These are phyloP conservation scores for Verticillium longisporum DNA, from an alignment of 2,329 filamentous ascomycete genomes.

Conservation along the genomic window DNA sequence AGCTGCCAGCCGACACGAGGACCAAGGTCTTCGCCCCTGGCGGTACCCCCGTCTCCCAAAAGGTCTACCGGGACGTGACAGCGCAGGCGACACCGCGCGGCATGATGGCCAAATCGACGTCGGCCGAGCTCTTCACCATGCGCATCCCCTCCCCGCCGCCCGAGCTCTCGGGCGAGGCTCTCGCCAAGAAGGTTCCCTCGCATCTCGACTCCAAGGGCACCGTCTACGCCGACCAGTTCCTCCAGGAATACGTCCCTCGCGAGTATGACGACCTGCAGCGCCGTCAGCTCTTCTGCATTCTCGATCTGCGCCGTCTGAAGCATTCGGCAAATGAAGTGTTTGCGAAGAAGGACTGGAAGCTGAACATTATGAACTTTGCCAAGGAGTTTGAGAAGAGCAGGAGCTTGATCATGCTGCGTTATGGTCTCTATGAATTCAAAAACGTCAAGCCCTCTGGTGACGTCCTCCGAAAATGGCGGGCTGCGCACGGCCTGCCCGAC, in stretches of 20 bases:
- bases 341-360: slow-evolving; percentile 53
- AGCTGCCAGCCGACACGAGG: slow-evolving; percentile 33
- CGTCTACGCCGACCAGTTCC: slow-evolving; percentile 54
- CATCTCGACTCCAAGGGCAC: slow-evolving; percentile 44
- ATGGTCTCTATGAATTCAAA: slow-evolving; percentile 57
- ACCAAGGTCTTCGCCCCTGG: slow-evolving; percentile 41
- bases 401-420: slow-evolving; percentile 53
- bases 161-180: slow-evolving; percentile 47
- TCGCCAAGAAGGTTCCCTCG: slow-evolving; percentile 47
- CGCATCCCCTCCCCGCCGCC: slow-evolving; percentile 51
- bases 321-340: slow-evolving; percentile 57
- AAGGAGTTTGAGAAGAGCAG: slow-evolving; percentile 60
- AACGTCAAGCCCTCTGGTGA: slow-evolving; percentile 53
- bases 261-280: slow-evolving; percentile 53
- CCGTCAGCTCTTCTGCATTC: slow-evolving; percentile 56
- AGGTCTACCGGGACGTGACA: slow-evolving; percentile 35
- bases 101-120: slow-evolving; percentile 39
- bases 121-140: slow-evolving; percentile 50
- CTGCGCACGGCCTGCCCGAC: slow-evolving; percentile 47
- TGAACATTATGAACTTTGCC: slow-evolving; percentile 56
- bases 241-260: slow-evolving; percentile 48
- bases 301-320: slow-evolving; percentile 54
- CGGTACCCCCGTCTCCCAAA: slow-evolving; percentile 34
- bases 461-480: slow-evolving; percentile 51
- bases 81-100: slow-evolving; percentile 41